Conservation (phyloP, 73 alveolate species). For the Symbiodinium pilosum region DNA sequence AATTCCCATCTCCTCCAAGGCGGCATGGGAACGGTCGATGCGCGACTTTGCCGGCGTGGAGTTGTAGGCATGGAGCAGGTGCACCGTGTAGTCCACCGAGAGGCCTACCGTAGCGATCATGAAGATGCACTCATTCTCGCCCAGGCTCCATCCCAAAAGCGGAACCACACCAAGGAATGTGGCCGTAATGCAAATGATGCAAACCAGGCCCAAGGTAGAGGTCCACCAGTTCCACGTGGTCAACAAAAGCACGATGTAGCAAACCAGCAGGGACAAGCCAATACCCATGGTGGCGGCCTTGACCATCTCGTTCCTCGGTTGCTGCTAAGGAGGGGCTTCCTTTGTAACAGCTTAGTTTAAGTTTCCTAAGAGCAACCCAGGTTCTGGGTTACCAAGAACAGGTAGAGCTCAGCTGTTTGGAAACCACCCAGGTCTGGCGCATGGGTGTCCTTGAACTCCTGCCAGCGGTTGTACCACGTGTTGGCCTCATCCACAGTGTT, state of each 20-base stretch:
- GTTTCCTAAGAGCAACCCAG: constrained; percentile 64
- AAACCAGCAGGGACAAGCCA: constrained; percentile 66
- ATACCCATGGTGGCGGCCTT: constrained; percentile 93
- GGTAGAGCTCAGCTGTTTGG: constrained; percentile 65
- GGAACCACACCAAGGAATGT: constrained; percentile 83
- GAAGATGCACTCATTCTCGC: constrained; percentile 94
- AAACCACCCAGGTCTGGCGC: constrained; percentile 76
- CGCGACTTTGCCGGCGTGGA: constrained; percentile 37
- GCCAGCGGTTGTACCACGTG: constrained; percentile 89
- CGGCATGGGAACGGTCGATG: constrained; percentile 51
- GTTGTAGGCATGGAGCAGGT: constrained; percentile 79
- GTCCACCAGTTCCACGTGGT: constrained; percentile 94
- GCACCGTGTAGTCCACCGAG: constrained; percentile 94
- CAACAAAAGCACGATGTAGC: constrained; percentile 40
- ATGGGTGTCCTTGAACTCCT: constrained; percentile 34
- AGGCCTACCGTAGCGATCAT: constrained; percentile 89
- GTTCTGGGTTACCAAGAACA: constrained; percentile 76
- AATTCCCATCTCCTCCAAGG: constrained; percentile 92
- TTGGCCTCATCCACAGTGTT: constrained; percentile 93
- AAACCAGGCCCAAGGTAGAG: constrained; percentile 46
- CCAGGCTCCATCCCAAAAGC: constrained; percentile 79
- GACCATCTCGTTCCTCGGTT: neutral
- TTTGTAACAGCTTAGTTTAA: no score
- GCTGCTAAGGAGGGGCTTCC: neutral
- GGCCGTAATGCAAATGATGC: constrained; percentile 83